Base-by-base conservation (phyloP, 495 filamentous ascomycete species). In the Cercophora samala region DNA sequence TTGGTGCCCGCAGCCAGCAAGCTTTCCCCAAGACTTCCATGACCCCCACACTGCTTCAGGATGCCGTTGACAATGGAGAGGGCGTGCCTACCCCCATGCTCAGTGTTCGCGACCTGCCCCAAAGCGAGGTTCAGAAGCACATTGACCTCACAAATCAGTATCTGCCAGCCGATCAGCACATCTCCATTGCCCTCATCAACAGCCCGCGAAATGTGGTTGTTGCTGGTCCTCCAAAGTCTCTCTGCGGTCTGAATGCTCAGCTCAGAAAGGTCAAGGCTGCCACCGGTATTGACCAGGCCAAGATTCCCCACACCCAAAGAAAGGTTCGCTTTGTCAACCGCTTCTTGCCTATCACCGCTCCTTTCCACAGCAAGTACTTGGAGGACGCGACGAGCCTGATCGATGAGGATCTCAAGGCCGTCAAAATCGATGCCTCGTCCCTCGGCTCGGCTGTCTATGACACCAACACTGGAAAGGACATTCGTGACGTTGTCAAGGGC, bases 151-250 rank as follows among this genome's bases (percentile, higher is more conserved):
- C 95, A 58, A 99, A 99, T 77, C 87, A 96, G 73, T 94, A 98
- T 80, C 85, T 99, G 37, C 96, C 96, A 0, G 80, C 89, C 69
- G 93, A 97, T 68, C 88, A 92, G 52, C 95, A 98, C 74, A 96
- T 99, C 69, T 88, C 88, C 67, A 96, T 99, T 72, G 97, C 96
- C 2, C 84, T 99, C 53, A 86, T 97, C 72, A 99, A 99, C 82
- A 97, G 94, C 76, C 92, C 94, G 26, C 89, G 96, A 42, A 99
- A 97, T 74, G 88, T 97, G 76, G 96, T 98, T 67, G 93, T 99
- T 13, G 96, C 96, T 51, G 96, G 96, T 54, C 95, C 96, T 26
- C 96, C 96, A 0, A 90, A 94, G 65, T 97, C 96, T 0, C 85
- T 99, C 18, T 97, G 97, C 73, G 96, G 96, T 81, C 84, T 99